These are phyloP conservation scores for Backusella morwellensis DNA, from an alignment of 192 early-diverging fungal genomes.

Conservation along the genomic window DNA sequence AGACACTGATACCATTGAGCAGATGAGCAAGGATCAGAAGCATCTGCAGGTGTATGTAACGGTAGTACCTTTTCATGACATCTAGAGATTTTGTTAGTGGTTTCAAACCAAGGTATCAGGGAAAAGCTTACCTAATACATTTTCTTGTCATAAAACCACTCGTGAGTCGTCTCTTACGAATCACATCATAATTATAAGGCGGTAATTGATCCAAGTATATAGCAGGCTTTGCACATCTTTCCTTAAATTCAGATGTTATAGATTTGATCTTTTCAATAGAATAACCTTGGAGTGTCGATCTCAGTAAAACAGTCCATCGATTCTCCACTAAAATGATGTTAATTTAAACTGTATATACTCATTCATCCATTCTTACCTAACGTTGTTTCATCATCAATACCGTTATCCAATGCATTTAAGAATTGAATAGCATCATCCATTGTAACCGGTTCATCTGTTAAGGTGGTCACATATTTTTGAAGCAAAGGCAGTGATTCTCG, in stretches of 20 bases:
- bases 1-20: constrained; percentile 24
- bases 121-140: neutral
- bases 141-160: neutral
- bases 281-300: neutral
- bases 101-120: neutral
- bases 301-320: constrained; percentile 9
- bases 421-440: constrained; percentile 26
- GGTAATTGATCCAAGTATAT: neutral
- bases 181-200: neutral
- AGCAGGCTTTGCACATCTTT: constrained; percentile 13
- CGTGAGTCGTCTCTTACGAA: constrained; percentile 5
- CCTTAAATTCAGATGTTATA: constrained; percentile 13
- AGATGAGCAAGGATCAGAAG: neutral
- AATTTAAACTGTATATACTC: too few species aligned
- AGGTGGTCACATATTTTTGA: constrained; percentile 6
- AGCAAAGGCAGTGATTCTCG: constrained; percentile 18
- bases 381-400: neutral
- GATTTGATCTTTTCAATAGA: neutral
- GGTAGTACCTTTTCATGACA: constrained; percentile 17
- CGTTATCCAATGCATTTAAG: constrained; percentile 14
- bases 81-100: neutral
- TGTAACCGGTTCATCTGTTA: constrained; percentile 15
- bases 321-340: neutral
- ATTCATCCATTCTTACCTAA: neutral
- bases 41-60: neutral